Percentiles rank a stretch among this genome's conserved stretches.
Evolutionary conservation across 2,329 filamentous ascomycete species (phyloP).

Genomic region (Epicoccum sorghinum): DNA sequence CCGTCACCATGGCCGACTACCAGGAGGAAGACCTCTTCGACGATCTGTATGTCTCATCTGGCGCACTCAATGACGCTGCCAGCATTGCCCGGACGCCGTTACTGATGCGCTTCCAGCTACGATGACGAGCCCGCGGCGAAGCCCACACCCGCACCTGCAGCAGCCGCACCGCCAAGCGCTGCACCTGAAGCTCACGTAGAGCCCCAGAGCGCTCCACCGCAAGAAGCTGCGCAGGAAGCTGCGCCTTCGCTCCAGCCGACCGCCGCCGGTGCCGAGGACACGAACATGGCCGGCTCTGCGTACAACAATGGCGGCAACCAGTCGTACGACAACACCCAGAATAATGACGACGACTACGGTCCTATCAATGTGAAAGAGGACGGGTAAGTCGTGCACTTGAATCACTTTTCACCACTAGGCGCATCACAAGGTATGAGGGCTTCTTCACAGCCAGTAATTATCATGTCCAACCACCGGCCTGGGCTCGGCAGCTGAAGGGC

Average conservation of each 20-base stretch:
- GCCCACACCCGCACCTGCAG: slow-evolving; percentile 28
- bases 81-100: background rate
- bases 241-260: slow-evolving; percentile 28
- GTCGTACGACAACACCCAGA: slow-evolving; percentile 37
- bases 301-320: slow-evolving; percentile 39
- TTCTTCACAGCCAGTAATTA: background rate
- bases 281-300: slow-evolving; percentile 40
- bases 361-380: slow-evolving; percentile 83
- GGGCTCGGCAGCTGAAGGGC: background rate
- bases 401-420: slow-evolving; percentile 22
- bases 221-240: slow-evolving; percentile 25
- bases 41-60: slow-evolving; percentile 73
- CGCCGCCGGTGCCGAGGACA: slow-evolving; percentile 28
- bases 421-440: slow-evolving; percentile 32
- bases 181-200: slow-evolving; percentile 32
- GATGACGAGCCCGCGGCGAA: slow-evolving; percentile 48
- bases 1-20: slow-evolving; percentile 65
- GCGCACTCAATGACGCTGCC: too few species aligned
- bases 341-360: slow-evolving; percentile 52
- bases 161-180: slow-evolving; percentile 23
- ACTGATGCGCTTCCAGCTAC: slow-evolving; percentile 43
- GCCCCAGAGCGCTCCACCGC: slow-evolving; percentile 22
- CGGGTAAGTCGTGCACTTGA: slow-evolving; percentile 69
- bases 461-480: background rate
- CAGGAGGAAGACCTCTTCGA: slow-evolving; percentile 91